Evolutionary conservation across 331 rosid species (phyloP), one percentile per base, ranked within the genome.

Genomic region (Pyracantha coccinea): DNA sequence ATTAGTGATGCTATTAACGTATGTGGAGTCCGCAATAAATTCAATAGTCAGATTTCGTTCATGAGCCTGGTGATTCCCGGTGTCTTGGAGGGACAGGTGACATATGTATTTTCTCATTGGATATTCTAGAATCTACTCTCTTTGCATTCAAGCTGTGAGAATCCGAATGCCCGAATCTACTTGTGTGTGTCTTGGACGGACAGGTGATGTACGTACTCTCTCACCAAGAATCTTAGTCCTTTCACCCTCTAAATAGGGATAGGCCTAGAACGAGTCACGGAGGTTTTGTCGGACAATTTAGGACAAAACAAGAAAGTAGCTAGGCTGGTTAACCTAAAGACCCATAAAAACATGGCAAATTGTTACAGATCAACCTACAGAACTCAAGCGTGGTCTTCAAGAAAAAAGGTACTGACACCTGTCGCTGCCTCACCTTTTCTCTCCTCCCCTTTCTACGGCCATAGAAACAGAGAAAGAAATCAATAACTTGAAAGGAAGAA

Each of bases 211-310:
- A 38, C 2, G 45, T 11, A 11, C 45, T 38, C 44, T 38, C 45
- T 38, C 9, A 11, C 14, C 14, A 38, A 38, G 1, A 38, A 33
- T 33, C 41, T 8, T 11, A 19, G n/a, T 29, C 65, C 21, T 20
- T 71, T 38, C 20, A 54, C 31, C 52, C 17, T 31, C 65, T 25
- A 59, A 59, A 59, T 62, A 3, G 2, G 68, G 10, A 55, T 23
- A 72, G n/a, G 57, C 57, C 44, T 9, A 33, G 76, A 72, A 58
- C 9, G 29, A 72, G 76, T 72, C 76, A 54, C 72, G 50, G 55
- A 63, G 74, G 61, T 32, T 62, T 71, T 74, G 57, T 65, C 74
- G 78, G 80, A 24, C 50, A 47, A 76, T 75, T 83, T 75, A 81
- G 66, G 78, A 66, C 53, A 68, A 58, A 66, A 66, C 68, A 32